Conservation (phyloP, 345 rosid species). For the Acer negundo region DNA sequence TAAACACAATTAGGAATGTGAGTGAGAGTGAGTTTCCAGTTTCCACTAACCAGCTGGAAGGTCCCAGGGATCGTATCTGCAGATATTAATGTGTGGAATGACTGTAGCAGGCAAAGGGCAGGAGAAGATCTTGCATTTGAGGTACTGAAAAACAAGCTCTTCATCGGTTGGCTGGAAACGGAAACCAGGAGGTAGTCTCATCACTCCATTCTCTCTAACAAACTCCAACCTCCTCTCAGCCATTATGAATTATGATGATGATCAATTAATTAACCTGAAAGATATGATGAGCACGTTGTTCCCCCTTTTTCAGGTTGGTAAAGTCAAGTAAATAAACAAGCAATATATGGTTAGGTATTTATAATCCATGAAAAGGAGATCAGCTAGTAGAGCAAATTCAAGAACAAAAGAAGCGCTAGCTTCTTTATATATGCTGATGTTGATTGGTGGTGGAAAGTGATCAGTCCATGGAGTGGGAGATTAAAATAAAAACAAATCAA, state of each 20-base stretch:
- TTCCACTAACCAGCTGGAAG: constrained; percentile 50
- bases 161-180: constrained; percentile 74
- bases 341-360: constrained; percentile 16
- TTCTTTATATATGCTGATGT: background rate
- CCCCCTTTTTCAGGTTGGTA: background rate
- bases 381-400: constrained; percentile 18
- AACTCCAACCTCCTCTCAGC: constrained; percentile 38
- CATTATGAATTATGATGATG: background rate
- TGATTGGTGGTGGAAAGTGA: background rate
- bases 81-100: constrained; percentile 64
- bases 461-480: no score
- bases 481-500: no score
- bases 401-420: constrained; percentile 10
- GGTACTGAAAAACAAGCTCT: constrained; percentile 72
- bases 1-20: no score
- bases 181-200: constrained; percentile 71
- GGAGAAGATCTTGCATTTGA: constrained; percentile 55
- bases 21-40: background rate
- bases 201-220: constrained; percentile 37
- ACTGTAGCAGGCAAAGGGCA: constrained; percentile 56
- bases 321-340: background rate
- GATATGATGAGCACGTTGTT: no score
- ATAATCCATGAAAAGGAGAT: constrained; percentile 26
- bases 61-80: constrained; percentile 74
- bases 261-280: background rate